A percentile compares a stretch with the other conserved stretches of the same genome.
Conservation (phyloP, 2,329 filamentous ascomycete genomes). For the Drechslera avenae region DNA sequence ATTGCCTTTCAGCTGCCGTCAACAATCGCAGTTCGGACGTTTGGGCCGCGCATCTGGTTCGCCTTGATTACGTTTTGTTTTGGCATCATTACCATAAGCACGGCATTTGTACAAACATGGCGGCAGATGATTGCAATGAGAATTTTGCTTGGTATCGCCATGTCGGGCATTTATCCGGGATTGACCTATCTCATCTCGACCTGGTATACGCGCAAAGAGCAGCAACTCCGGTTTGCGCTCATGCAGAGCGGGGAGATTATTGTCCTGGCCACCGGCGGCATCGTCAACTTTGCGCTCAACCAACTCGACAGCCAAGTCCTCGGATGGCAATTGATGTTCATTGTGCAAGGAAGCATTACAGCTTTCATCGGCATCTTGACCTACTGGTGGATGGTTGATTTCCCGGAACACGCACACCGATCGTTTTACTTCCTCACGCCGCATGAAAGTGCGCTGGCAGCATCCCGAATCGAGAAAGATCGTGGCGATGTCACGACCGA, state of each 20-base stretch:
- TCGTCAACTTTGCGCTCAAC: slow-evolving; percentile 73
- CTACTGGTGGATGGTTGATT: slow-evolving; percentile 74
- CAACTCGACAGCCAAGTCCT: slow-evolving; percentile 63
- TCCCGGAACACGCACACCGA: slow-evolving; percentile 64
- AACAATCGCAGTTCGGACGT: slow-evolving; percentile 67
- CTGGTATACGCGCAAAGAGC: slow-evolving; percentile 68
- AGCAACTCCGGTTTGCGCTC: slow-evolving; percentile 69
- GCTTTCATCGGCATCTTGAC: slow-evolving; percentile 62
- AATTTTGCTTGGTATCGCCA: slow-evolving; percentile 68
- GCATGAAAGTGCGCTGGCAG: slow-evolving; percentile 62
- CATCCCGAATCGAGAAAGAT: slow-evolving; percentile 64
- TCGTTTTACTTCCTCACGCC: slow-evolving; percentile 64
- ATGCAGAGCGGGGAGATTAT: slow-evolving; percentile 69
- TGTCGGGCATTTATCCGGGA: slow-evolving; percentile 54
- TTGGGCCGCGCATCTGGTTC: slow-evolving; percentile 69
- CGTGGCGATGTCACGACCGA: slow-evolving; percentile 64
- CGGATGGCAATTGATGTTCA: slow-evolving; percentile 73
- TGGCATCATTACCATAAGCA: slow-evolving; percentile 69
- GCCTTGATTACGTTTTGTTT: slow-evolving; percentile 64
- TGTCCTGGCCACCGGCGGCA: slow-evolving; percentile 67
- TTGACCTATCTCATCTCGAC: slow-evolving; percentile 62
- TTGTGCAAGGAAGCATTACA: slow-evolving; percentile 68
- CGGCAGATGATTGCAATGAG: slow-evolving; percentile 71
- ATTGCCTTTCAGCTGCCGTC: slow-evolving; percentile 72
- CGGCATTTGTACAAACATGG: slow-evolving; percentile 71